Evolutionary conservation across 176 grass and related monocot genomes (phyloP).

Genomic region (Eragrostis nindensis): DNA sequence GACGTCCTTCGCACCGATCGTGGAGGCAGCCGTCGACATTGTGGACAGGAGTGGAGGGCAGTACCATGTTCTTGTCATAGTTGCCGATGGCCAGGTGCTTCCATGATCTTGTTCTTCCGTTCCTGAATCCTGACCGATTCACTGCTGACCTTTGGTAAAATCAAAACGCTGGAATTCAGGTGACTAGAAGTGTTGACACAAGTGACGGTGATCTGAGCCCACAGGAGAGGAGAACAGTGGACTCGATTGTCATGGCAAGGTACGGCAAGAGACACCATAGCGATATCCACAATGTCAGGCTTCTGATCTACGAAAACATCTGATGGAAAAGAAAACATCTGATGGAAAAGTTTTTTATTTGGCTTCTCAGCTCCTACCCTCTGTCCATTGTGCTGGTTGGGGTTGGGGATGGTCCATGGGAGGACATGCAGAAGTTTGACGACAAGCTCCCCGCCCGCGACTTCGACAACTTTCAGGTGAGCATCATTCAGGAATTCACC

Average conservation of each 20-base stretch:
- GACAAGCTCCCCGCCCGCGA: conserved; percentile 78
- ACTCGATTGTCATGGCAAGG: conserved; percentile 96
- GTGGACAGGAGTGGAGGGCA: conserved; percentile 77
- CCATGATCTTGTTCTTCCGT: not conserved
- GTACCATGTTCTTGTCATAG: conserved; percentile 91
- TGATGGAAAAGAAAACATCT: not conserved
- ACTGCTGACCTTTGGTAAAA: no score
- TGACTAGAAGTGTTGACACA: conserved; percentile 82
- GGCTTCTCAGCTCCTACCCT: conserved; percentile 62
- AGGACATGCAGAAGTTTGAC: conserved; percentile 89
- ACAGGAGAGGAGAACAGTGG: conserved; percentile 80
- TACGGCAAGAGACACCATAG: not conserved
- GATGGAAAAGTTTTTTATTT: not conserved
- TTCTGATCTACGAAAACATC: not conserved
- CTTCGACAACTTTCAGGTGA: conserved; percentile 97
- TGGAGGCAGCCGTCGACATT: conserved; percentile 87
- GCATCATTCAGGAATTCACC: not conserved
- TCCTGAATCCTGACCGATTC: not conserved
- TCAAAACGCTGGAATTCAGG: conserved; percentile 36
- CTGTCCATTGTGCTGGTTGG: conserved; percentile 86
- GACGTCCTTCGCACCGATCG: conserved; percentile 85
- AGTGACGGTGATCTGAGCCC: conserved; percentile 63
- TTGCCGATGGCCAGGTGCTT: conserved; percentile 89
- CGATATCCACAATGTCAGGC: no score
- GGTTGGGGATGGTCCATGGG: conserved; percentile 90